Percentiles rank a stretch among this genome's conserved stretches.
These are phyloP conservation scores for Coemansia sp. DNA, from an alignment of 192 early-diverging fungal genomes.

Conservation along the genomic window DNA sequence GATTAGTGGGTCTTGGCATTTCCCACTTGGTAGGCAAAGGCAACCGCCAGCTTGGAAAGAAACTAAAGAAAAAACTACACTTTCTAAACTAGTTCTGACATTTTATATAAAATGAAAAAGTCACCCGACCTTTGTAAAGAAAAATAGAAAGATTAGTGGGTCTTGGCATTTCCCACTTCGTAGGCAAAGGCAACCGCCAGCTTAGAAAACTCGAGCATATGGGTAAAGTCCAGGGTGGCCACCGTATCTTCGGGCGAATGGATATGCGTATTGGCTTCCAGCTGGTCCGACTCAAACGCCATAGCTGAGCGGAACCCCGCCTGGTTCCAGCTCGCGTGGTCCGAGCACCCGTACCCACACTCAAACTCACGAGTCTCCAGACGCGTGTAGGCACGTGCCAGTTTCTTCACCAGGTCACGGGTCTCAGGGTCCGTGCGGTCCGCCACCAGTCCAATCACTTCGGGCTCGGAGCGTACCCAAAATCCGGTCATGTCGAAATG, in stretches of 20 bases:
- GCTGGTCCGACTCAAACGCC: slow-evolving; percentile 71
- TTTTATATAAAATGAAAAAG: neutral
- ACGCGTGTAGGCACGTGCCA: slow-evolving; percentile 66
- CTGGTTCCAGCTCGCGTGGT: slow-evolving; percentile 90
- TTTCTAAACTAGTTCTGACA: neutral
- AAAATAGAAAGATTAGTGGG: too few relatives aligned
- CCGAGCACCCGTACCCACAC: slow-evolving; percentile 89
- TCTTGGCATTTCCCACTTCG: slow-evolving; percentile 60
- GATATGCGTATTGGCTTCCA: slow-evolving; percentile 75
- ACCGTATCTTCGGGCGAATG: slow-evolving; percentile 81
- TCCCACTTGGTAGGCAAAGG: slow-evolving; percentile 82
- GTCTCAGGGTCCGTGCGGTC: slow-evolving; percentile 75
- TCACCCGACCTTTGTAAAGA: too few relatives aligned
- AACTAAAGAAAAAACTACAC: neutral
- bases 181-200: slow-evolving; percentile 81
- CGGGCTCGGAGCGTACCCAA: slow-evolving; percentile 56
- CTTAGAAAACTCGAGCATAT: slow-evolving; percentile 88
- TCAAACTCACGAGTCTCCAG: slow-evolving; percentile 68
- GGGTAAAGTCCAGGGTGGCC: slow-evolving; percentile 75
- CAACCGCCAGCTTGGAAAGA: slow-evolving; percentile 74
- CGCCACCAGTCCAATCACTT: slow-evolving; percentile 75
- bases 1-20: slow-evolving; percentile 6
- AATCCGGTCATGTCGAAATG: slow-evolving; percentile 96
- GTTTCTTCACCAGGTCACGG: slow-evolving; percentile 55
- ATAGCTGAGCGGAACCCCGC: slow-evolving; percentile 87